Evolutionary conservation across 257 asterid genomes (phyloP), one percentile per base, ranked within the genome.

Genomic region (Solanum chilense): DNA sequence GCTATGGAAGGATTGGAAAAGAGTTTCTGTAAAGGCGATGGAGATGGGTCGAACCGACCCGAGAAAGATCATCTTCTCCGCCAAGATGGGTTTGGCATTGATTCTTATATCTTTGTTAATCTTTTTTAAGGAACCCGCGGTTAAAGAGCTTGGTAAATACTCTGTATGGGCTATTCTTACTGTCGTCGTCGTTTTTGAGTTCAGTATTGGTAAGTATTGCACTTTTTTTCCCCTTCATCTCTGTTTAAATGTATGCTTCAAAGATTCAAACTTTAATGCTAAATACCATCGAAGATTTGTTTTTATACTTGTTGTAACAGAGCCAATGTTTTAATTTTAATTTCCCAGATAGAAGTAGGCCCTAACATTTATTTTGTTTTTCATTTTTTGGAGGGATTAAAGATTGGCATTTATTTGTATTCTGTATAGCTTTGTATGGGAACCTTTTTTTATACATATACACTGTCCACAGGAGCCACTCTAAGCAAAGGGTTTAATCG

Each of bases 401-500:
- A 80, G 68, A 80, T 80, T 80, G 69, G 4, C 27, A 25, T 7
- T 29, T 80, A 52, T 18, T 29, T 47, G 25, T 80, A 16, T 47
- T 29, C 44, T 47, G 44, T 47, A 80, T 47, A 80, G 15, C 84
- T 78, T 25, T 78, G 85, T 80, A 29, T 10, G 42, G 29, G 16
- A 45, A n/a, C 58, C 23, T 49, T 69, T 29, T 47, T 49, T 66
- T 25, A 52, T 39, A 52, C 49, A 60, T 52, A 15, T 25, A 44
- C 29, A 62, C 58, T 47, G 78, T 70, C 66, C 62, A 56, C 90
- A 96, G 99, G 99, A 83, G 99, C 99, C 49, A 96, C 99, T 64
- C 91, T 96, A 60, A 96, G 92, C 89, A 96, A 95, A 88, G 99
- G 99, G 41, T 94, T 96, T 87, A 96, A 95, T 90, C 99, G 99